Base-by-base conservation (phyloP, 768 basidiomycete genomes). In the Lyophyllum atratum region DNA sequence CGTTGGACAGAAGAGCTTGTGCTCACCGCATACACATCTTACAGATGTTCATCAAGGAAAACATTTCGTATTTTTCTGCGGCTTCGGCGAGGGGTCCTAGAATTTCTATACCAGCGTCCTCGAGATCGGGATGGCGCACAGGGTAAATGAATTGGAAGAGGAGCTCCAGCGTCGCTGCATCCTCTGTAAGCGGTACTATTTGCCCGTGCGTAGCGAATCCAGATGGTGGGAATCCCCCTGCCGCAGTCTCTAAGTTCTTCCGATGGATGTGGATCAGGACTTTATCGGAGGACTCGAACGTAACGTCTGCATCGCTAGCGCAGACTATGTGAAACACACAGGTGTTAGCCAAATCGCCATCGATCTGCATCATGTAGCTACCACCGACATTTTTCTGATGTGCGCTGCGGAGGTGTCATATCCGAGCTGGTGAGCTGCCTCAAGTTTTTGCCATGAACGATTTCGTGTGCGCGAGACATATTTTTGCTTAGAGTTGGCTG, bases 111-210 rank as follows among this genome's bases (percentile, higher is more conserved):
- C 29, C 26, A 2, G 43, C 47, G n/a, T 4, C 19, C 21, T 28
- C 31, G 19, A 59, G 48, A 1, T 54, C 33, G 11, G 59, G 59
- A 25, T 56, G 54, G 1, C 44, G 29, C 19, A 15, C 2, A 0
- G 59, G 59, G 46, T 60, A 56, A 4, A 60, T 37, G 15, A 51
- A 60, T 21, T 49, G 33, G 37, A 60, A 60, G 14, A 60, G 28
- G 17, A 56, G 24, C 28, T 60, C 59, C 6, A 60, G 55, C 12
- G 55, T 56, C 6, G 19, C 34, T 0, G 54, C 21, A 19, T 53
- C 29, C 47, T 59, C 54, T 10, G 39, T 49, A 10, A 59, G 48
- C 9, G 17, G 4, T 1, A 55, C 58, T 0, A 8, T 26, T 4
- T 55, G 48, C 2, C 21, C 48, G 8, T 24, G n/a, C 1, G 37